These are phyloP conservation scores for Neofusicoccum sp. DNA, from an alignment of 2,329 filamentous ascomycete genomes.

Conservation along the genomic window DNA sequence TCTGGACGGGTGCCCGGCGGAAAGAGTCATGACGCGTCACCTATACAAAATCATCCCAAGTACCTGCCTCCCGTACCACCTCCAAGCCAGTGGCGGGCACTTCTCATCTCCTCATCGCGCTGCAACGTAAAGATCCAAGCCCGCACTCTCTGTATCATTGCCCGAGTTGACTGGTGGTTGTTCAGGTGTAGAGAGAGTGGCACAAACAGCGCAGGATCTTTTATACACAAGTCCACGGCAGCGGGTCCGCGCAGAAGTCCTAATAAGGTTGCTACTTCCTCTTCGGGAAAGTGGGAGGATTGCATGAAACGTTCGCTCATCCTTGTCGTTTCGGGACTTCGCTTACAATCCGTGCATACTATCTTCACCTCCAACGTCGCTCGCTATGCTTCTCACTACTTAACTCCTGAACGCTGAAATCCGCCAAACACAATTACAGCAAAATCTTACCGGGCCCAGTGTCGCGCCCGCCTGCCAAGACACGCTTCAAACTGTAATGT, in stretches of 20 bases:
- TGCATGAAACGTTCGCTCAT: background rate
- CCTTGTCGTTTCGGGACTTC: background rate
- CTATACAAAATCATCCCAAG: background rate
- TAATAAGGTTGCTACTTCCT: background rate
- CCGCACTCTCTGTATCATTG: no score
- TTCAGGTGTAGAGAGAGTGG: no score
- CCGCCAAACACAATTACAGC: background rate
- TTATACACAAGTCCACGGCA: no score
- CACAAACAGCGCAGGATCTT: no score
- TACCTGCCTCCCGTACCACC: no score
- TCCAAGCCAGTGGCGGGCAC: no score
- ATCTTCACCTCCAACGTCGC: background rate
- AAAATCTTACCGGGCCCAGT: background rate
- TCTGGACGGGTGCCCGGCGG: background rate
- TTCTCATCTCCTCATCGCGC: no score
- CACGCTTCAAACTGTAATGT: no score
- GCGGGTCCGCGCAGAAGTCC: no score
- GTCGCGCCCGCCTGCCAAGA: background rate
- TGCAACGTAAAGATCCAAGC: no score
- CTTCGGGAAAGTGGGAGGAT: slow-evolving; percentile 2
- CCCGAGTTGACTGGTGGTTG: no score
- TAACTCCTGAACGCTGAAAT: background rate
- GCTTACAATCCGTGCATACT: background rate
- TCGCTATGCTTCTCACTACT: background rate
- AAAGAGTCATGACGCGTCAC: background rate